Evolutionary conservation across 768 basidiomycete species (phyloP), one percentile per base, ranked within the genome.

Genomic region (Leccinum broughii): DNA sequence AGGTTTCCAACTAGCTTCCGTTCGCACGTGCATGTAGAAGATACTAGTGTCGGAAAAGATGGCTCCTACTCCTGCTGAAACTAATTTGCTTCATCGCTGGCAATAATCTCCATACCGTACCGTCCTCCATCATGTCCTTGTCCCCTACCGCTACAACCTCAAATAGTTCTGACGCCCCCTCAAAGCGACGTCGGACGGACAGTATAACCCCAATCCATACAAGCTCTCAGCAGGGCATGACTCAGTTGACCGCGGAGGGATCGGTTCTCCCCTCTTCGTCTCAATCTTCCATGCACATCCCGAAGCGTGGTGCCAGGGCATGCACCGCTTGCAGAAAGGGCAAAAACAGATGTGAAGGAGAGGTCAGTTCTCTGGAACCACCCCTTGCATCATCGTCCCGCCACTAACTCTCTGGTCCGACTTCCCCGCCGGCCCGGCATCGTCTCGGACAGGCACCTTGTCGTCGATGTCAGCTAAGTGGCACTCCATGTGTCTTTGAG

Each of bases 291-390:
- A 70, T 79, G n/a, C 89, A 93, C 74, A 89, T 92, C 65, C 90
- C 92, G 49, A 94, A 93, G 82, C 83, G 92, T 68, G 92, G 92
- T n/a, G 90, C 91, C 57, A 81, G 91, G 64, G 92, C 92, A 57
- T 94, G 92, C 73, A 93, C 92, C 15, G 85, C 88, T 64, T 94
- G 92, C 76, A 86, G 92, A 72, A 92, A 92, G 68, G 92, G 92
- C 59, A 95, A 94, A 81, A 95, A 95, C 80, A 81, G 92, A 73
- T 95, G 93, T 72, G 93, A 95, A 78, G 92, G 92, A 76, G 92
- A 93, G 84, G 92, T 92, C 70, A 72, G 83, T 66, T 64, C 59
- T 58, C 46, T 72, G 54, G 60, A 64, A 64, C 62, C 72, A 68
- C 66, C 68, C 72, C 72, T 72, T 66, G 63, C 62, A 64, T 67